Conservation (phyloP, 306 rosid genomes). For the Trifolium pratense region DNA sequence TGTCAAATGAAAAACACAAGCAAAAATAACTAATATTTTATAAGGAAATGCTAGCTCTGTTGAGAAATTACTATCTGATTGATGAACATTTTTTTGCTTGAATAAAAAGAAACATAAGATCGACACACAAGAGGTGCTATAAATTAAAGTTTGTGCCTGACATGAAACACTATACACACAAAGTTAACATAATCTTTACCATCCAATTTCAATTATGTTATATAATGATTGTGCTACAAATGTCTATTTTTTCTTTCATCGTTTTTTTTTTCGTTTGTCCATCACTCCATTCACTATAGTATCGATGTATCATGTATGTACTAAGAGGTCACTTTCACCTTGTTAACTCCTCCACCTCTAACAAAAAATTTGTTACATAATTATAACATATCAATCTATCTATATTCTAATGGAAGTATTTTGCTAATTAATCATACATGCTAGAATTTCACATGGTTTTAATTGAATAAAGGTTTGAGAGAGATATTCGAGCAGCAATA, state of each 20-base stretch:
- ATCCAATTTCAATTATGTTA: not conserved
- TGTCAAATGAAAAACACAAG: not conserved
- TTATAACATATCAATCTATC: conserved; percentile 1
- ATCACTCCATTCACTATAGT: not conserved
- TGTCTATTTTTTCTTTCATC: not conserved
- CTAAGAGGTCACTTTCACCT: not conserved
- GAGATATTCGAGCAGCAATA: not conserved
- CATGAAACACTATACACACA: not conserved
- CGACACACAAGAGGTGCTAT: not conserved
- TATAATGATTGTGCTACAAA: not conserved
- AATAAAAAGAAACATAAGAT: not conserved
- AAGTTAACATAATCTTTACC: conserved; percentile 5
- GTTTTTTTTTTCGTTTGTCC: not conserved
- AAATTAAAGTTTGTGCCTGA: not conserved
- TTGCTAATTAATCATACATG: not conserved
- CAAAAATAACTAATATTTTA: not conserved
- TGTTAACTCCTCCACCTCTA: not conserved
- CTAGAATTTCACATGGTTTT: not conserved
- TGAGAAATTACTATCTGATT: not conserved
- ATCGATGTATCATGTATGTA: not conserved
- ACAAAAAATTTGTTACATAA: no score
- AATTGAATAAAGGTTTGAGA: not conserved
- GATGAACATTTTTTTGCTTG: not conserved
- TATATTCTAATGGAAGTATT: not conserved
- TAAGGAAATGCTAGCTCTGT: not conserved